A percentile compares a stretch with the other conserved stretches of the same genome.
Evolutionary conservation across 352 stramenopile species (phyloP).

Genomic region (Achlya hypogyna): DNA sequence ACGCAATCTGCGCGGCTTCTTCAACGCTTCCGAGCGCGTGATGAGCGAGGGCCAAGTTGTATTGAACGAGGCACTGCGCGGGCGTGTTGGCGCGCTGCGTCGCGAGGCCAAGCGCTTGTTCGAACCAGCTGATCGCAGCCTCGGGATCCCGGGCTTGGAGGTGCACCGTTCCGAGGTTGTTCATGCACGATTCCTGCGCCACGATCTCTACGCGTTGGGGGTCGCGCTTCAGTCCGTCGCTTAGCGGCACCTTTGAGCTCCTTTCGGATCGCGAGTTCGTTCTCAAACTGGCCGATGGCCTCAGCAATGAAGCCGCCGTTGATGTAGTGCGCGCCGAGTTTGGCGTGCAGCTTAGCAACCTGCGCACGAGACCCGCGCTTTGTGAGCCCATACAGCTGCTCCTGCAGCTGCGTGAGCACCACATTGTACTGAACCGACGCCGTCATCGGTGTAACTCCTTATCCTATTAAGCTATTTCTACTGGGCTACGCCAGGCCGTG

Average conservation of each 20-base stretch:
- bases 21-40: neutral
- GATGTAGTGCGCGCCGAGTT: constrained; percentile 8
- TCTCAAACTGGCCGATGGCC: constrained; percentile 16
- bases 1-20: neutral
- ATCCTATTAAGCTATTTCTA: too few relatives aligned
- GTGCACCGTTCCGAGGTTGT: constrained; percentile 19
- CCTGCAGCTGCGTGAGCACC: constrained; percentile 3
- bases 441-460: neutral
- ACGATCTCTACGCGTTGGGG: constrained; percentile 4
- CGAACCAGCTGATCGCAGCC: constrained; percentile 9
- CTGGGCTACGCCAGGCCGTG: neutral
- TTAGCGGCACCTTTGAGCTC: neutral
- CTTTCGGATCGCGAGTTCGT: constrained; percentile 10
- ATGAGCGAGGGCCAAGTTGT: constrained; percentile 5
- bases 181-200: constrained; percentile 15
- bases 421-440: constrained; percentile 5
- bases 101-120: constrained; percentile 1
- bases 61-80: constrained; percentile 4
- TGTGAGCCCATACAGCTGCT: constrained; percentile 14
- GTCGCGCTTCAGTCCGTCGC: neutral
- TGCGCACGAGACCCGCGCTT: constrained; percentile 11
- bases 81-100: neutral
- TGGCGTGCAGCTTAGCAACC: constrained; percentile 5
- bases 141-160: neutral
- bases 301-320: neutral